phyloP scores from a whole-genome alignment of 495 filamentous ascomycete genomes.

The Evernia prunastri region DNA sequence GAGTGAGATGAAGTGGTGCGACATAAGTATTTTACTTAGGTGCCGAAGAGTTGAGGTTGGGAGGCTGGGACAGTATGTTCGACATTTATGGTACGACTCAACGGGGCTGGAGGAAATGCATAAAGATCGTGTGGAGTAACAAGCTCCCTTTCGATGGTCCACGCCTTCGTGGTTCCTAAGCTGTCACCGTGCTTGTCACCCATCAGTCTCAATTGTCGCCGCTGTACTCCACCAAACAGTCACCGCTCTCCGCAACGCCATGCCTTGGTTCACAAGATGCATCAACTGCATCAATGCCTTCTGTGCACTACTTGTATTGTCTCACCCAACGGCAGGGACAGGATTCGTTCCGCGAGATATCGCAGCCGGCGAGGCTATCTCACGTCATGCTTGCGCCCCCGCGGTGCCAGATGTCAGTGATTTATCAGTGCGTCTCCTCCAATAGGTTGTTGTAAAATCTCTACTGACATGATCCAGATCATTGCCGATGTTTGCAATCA shows the following conservation, averaged over 20 bases:
- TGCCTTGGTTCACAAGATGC: background rate
- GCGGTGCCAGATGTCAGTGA: slow-evolving; percentile 20
- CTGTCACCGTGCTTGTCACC: background rate
- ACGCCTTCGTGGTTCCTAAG: background rate
- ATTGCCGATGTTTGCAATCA: slow-evolving; percentile 20
- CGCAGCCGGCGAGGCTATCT: background rate
- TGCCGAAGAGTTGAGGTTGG: background rate
- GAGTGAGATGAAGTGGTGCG: background rate
- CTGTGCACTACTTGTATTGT: slow-evolving; percentile 1
- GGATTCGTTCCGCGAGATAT: background rate
- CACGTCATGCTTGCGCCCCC: slow-evolving; percentile 14
- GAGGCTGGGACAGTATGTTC: background rate
- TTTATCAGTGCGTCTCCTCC: slow-evolving; percentile 4
- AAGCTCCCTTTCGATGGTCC: background rate
- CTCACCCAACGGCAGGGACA: background rate
- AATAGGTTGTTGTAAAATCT: background rate
- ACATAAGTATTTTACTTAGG: too few relatives aligned
- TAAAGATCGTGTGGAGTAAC: background rate
- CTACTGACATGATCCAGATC: slow-evolving; percentile 15
- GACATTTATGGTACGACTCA: background rate
- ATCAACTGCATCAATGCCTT: slow-evolving; percentile 3
- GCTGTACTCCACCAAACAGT: background rate
- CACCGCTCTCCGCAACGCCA: background rate
- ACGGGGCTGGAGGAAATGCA: background rate
- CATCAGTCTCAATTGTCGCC: background rate